phyloP scores from a whole-genome alignment of 2,329 filamentous ascomycete species.

The Monilinia fructigena region DNA sequence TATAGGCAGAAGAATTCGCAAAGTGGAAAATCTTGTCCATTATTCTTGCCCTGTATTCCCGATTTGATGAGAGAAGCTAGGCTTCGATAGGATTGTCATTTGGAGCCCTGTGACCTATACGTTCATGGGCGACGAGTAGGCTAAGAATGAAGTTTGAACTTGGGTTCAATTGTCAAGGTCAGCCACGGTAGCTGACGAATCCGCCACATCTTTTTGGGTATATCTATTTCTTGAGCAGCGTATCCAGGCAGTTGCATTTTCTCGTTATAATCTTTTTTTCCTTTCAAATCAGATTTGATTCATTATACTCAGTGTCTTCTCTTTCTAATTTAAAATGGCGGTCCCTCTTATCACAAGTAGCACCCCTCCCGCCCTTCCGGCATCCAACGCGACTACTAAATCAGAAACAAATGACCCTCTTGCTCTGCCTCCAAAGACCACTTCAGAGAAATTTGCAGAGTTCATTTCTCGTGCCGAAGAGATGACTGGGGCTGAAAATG shows the following conservation, averaged over 20 bases:
- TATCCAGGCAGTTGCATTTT: not conserved
- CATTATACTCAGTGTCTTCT: not conserved
- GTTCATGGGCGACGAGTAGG: no score
- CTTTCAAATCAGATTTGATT: not conserved
- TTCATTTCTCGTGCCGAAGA: conserved; percentile 19
- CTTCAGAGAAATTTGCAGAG: conserved; percentile 20
- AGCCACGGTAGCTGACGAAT: not conserved
- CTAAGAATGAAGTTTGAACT: no score
- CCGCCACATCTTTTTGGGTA: not conserved
- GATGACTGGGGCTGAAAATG: conserved; percentile 20
- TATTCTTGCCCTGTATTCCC: no score
- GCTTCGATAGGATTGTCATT: no score
- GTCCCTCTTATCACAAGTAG: not conserved
- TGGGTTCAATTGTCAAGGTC: no score
- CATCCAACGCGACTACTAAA: not conserved
- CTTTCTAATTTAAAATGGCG: not conserved
- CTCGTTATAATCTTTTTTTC: not conserved
- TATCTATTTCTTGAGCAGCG: not conserved
- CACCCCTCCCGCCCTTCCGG: not conserved
- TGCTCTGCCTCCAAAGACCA: conserved; percentile 25
- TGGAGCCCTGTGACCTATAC: no score
- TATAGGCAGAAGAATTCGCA: no score
- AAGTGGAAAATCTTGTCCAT: no score
- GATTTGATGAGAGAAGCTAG: no score
- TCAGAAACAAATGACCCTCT: conserved; percentile 21